These are phyloP conservation scores for Colletotrichum sublineola DNA, from an alignment of 2,329 filamentous ascomycete species.

Conservation along the genomic window DNA sequence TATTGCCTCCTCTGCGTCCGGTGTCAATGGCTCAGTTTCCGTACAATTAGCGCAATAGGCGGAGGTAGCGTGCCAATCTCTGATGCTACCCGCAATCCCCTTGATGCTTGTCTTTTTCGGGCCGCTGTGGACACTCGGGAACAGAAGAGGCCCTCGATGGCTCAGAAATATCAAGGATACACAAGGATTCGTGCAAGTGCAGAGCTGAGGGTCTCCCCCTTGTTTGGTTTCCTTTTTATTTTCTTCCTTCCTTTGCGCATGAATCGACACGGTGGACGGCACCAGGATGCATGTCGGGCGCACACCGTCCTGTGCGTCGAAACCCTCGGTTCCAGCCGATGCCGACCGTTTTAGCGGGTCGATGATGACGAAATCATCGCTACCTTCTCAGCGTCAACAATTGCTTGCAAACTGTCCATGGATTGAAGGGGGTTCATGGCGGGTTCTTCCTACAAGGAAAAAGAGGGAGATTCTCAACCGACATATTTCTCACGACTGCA, in stretches of 20 bases:
- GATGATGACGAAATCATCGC: background rate
- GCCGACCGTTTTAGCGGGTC: slow-evolving; percentile 15
- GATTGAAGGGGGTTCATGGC: no score
- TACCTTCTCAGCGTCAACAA: background rate
- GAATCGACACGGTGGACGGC: background rate
- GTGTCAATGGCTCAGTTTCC: background rate
- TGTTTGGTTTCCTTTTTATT: background rate
- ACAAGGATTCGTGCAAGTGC: background rate
- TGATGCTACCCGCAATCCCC: slow-evolving; percentile 29
- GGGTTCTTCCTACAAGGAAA: background rate
- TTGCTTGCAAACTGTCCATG: no score
- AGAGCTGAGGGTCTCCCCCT: no score
- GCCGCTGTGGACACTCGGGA: slow-evolving; percentile 3
- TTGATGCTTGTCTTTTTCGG: slow-evolving; percentile 30
- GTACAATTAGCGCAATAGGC: slow-evolving; percentile 4
- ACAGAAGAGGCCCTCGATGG: background rate
- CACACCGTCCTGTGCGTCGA: background rate
- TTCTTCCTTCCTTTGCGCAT: background rate
- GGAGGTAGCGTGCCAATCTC: background rate
- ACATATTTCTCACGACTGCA: background rate
- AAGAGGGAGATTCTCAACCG: background rate
- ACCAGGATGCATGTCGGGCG: background rate
- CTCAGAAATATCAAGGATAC: background rate
- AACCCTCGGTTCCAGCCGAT: slow-evolving; percentile 1
- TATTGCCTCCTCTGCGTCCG: background rate